Base-by-base conservation (phyloP, 371 early-diverging fungal species). In the Cokeromyces recurvatus region DNA sequence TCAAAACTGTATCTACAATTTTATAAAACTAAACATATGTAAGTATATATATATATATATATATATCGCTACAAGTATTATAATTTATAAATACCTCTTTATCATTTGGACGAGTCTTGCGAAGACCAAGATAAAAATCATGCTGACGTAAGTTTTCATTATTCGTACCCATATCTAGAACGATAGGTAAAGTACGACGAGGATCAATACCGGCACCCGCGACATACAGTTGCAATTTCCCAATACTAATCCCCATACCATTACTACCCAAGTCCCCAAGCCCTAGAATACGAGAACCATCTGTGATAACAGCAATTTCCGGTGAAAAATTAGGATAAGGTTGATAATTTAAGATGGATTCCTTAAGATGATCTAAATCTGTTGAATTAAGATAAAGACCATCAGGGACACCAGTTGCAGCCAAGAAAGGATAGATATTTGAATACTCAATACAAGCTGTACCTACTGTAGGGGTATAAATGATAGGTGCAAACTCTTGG, bases 381-480 rank as follows among this genome's bases (percentile, higher is more conserved):
- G 90, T 85, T 32, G 75, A 66, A 32, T 87, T 66, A 12, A 95
- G 76, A 62, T 81, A 95, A 35, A 95, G 77, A 16, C 95, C 95
- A 55, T 91, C 87, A 27, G 83, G 79, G 1, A 56, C 74, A 36
- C 86, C 90, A 23, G 89, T 79, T 27, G 86, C 79, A 15, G 86
- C 83, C 36, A 89, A 70, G 70, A 87, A 88, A 16, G 87, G 90
- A 51, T 88, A 89, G 42, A 95, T 89, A 48, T 86, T 83, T 10
- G 91, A 92, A 66, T 89, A 93, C 53, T 90, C 82, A 34, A 84
- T 71, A 69, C 95, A 95, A 2, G 92, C 95, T 23, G 86, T 76
- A 40, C 93, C 94, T 10, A 94, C 92, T 3, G 92, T 91, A 24
- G 94, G 95, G 22, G 94, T 95, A 73, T 95, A 94, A 52, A 94